These are phyloP conservation scores for Trichoderma gracile DNA, from an alignment of 2,329 filamentous ascomycete species.

Conservation along the genomic window DNA sequence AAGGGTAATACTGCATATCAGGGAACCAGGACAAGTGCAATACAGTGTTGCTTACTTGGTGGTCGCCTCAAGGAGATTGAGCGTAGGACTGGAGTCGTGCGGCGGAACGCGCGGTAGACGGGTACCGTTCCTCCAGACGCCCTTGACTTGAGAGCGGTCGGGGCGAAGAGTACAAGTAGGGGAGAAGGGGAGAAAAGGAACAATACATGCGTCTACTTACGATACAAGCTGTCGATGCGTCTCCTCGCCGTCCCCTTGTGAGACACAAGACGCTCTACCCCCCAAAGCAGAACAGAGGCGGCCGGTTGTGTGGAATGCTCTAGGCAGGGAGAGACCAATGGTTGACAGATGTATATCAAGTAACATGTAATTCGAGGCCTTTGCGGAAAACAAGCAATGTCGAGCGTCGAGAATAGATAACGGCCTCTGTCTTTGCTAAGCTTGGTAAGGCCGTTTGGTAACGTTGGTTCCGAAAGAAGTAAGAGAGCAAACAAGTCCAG, in stretches of 20 bases:
- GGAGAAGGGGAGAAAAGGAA: neutral
- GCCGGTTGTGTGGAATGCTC: neutral
- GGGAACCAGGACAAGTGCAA: slow-evolving; percentile 18
- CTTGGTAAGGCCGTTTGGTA: neutral
- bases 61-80: neutral
- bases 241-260: slow-evolving; percentile 8
- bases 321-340: neutral
- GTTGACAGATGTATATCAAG: neutral
- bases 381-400: neutral
- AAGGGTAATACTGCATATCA: slow-evolving; percentile 17
- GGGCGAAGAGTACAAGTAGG: neutral
- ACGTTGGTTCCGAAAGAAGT: neutral
- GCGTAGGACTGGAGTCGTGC: neutral
- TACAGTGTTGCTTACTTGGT: slow-evolving; percentile 4
- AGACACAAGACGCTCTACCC: slow-evolving; percentile 15
- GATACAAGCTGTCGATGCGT: slow-evolving; percentile 1
- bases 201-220: slow-evolving; percentile 3
- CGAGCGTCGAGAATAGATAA: neutral
- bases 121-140: neutral
- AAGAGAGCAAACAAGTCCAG: neutral
- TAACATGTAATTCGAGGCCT: neutral
- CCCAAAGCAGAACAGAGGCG: slow-evolving; percentile 6
- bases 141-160: neutral
- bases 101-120: neutral
- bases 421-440: neutral